Evolutionary conservation across 2,329 filamentous ascomycete species (phyloP), one percentile per base, ranked within the genome.

Genomic region (Calonectria crousiana): DNA sequence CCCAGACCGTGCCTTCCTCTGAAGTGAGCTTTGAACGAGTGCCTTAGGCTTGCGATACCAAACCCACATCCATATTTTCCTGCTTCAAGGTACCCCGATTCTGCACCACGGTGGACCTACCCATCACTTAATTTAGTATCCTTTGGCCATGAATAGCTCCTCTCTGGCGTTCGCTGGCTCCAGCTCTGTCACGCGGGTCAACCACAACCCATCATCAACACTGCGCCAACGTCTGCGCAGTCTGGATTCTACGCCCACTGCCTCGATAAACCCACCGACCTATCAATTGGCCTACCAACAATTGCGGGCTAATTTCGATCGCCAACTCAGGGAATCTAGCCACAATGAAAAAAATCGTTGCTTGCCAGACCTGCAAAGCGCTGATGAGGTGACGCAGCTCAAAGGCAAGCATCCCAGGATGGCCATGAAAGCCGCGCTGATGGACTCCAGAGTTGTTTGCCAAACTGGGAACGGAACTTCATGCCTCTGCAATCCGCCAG

Each of bases 151-250:
- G 66, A 23, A 70, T 16, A 23, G 8, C 9, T 32, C 34, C 13
- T 41, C 53, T 36, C 58, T n/a, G 13, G 28, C 49, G 13, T 26
- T 72, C 2, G 36, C 38, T 14, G 49, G 64, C 18, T 74, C 79
- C 0, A 74, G 68, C 26, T 76, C 76, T 4, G 75, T 56, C 49
- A 47, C 66, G 23, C 69, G 32, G 0, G 72, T 68, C 5, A 74
- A 72, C 10, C 58, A 58, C 11, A 66, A 38, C 1, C 78, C 76
- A n/a, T 77, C 81, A 0, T 80, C 80, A 0, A 81, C 77, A 0
- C 66, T 84, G 1, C 79, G 82, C 26, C 79, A 78, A 41, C 81
- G 82, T 10, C 78, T 84, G 16, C 78, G 80, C 13, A 83, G 78
- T 16, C 75, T 78, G 4, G 77, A 79, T 2, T 72, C 75, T 0